A percentile compares a stretch with the other conserved stretches of the same genome.
These are phyloP conservation scores for Neofusicoccum ribis DNA, from an alignment of 2,329 filamentous ascomycete species.

Conservation along the genomic window DNA sequence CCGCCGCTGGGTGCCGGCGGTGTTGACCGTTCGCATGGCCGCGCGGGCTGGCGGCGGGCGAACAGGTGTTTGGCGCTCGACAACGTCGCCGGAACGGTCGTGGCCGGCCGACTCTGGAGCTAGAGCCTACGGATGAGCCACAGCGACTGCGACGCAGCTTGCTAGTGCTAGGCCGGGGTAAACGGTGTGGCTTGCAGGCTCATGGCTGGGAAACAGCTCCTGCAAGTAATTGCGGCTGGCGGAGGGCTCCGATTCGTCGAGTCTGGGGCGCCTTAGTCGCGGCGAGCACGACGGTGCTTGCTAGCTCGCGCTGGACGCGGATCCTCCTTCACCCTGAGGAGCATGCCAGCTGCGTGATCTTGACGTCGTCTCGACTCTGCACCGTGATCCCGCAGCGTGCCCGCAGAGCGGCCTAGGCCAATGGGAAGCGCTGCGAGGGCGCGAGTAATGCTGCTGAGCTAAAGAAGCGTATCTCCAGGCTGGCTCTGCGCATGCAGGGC, in stretches of 20 bases:
- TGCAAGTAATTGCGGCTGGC: conserved; percentile 11
- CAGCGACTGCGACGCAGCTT: not conserved
- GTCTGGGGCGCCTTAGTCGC: not conserved
- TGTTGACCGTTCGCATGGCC: not conserved
- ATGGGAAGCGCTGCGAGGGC: not conserved
- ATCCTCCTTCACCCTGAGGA: not conserved
- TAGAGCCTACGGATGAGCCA: not conserved
- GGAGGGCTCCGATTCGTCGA: conserved; percentile 1
- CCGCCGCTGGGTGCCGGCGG: not conserved
- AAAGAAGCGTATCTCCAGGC: conserved; percentile 1
- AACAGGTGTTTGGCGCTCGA: conserved; percentile 5
- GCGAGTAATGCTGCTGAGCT: conserved; percentile 9
- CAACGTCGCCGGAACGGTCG: not conserved
- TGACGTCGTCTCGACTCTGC: not conserved
- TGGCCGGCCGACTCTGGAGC: not conserved
- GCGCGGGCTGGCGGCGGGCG: not conserved
- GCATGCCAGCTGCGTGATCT: not conserved
- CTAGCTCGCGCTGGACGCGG: not conserved
- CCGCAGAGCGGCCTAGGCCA: not conserved
- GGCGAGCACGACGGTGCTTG: conserved; percentile 1
- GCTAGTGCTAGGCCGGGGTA: conserved; percentile 1
- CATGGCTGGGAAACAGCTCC: not conserved
- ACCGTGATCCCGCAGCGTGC: not conserved
- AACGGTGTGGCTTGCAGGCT: conserved; percentile 13
- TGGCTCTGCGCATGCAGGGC: not conserved